Base-by-base conservation (phyloP, 768 basidiomycete genomes). In the Collybiopsis luxurians region DNA sequence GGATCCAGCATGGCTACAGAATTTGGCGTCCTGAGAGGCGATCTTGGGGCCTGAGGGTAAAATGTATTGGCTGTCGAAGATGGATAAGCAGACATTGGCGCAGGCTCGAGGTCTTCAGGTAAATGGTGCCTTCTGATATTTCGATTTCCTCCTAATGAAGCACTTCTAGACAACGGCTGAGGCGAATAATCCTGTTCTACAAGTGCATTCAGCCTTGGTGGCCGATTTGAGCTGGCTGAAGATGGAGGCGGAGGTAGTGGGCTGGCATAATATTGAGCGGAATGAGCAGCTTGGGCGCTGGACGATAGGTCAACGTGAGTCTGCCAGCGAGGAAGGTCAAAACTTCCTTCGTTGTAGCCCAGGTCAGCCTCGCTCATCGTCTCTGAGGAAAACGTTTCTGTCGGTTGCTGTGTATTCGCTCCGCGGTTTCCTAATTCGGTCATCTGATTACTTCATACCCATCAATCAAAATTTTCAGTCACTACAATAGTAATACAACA, bases 301-400 rank as follows among this genome's bases (percentile, higher is more conserved):
- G 81, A 64, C 65, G 73, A 60, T 69, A 77, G 57, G 84, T 94
- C 67, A 72, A 77, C 63, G 84, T 78, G 70, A 78, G 85, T 61
- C 77, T 73, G 85, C 87, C 81, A 83, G 83, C 82, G 63, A 79
- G 85, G 79, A 82, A 98, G 64, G 74, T 90, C 89, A 74, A 89
- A 92, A 75, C 83, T 84, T 26, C 50, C 50, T 51, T 51, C 50
- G 50, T 21, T 51, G 50, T 51, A 51, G 50, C 50, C 50, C 50
- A 51, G 50, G 50, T 51, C 50, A 36, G 50, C 50, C 24, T 51
- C 50, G 50, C 50, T 51, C 50, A 51, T 51, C 50, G 50, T 50
- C 24, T 3, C n/a, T 50, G 36, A 51, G 24, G 50, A 51, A 51
- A 51, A 51, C 50, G 50, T 51, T 51, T 31, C 48, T 50, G 30